Conservation (phyloP, 208 protist species). For the Histomonas meleagridis region DNA sequence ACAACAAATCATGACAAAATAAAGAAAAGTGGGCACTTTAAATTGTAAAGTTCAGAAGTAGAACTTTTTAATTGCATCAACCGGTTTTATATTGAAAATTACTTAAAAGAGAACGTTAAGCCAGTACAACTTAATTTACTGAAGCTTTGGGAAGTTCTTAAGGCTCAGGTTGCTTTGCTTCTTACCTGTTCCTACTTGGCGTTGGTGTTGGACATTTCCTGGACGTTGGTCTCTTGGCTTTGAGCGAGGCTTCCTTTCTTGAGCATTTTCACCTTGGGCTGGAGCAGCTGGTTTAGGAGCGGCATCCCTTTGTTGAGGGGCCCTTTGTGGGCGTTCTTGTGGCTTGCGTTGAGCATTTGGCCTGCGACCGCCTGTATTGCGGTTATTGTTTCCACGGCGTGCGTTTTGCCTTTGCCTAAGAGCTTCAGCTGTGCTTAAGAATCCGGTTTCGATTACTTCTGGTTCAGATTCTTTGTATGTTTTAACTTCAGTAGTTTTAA, state of each 20-base stretch:
- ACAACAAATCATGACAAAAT: too few relatives aligned
- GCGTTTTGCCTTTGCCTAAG: not conserved
- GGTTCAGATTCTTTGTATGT: not conserved
- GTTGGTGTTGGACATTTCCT: slow-evolving; percentile 1
- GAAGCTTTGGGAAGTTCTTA: not conserved
- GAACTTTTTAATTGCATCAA: too few relatives aligned
- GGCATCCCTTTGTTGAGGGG: too few relatives aligned
- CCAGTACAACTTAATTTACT: too few relatives aligned
- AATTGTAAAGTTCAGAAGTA: too few relatives aligned
- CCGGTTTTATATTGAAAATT: too few relatives aligned
- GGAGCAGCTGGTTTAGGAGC: not conserved
- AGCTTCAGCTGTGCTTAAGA: not conserved
- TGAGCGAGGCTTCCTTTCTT: not conserved
- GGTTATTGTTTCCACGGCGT: not conserved
- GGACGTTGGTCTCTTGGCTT: not conserved
- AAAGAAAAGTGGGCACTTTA: too few relatives aligned
- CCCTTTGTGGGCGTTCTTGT: too few relatives aligned
- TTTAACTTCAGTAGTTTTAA: not conserved
- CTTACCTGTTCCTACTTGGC: not conserved
- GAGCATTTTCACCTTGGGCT: not conserved
- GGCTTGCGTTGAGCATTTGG: too few relatives aligned
- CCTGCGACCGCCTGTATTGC: too few relatives aligned
- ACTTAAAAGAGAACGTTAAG: too few relatives aligned
- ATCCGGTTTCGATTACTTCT: not conserved
- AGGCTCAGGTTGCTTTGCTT: not conserved